Percentiles rank a stretch among this genome's conserved stretches.
phyloP scores from a whole-genome alignment of 257 asterid genomes.

The Scutellaria minor region DNA sequence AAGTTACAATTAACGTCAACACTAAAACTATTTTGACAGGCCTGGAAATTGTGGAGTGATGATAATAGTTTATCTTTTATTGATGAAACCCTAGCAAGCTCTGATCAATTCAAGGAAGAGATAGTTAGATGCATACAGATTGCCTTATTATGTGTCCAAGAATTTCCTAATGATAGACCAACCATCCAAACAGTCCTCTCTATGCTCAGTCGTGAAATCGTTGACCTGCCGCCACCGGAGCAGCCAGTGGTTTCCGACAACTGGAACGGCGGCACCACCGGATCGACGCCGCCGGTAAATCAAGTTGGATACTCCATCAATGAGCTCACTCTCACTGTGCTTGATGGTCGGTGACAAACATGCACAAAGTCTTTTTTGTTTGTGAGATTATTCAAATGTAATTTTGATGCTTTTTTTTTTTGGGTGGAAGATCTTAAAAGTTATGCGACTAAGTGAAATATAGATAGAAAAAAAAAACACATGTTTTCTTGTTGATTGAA shows the following conservation, averaged over 20 bases:
- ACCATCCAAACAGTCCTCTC: constrained; percentile 6
- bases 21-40: background rate
- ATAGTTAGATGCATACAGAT: background rate
- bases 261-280: background rate
- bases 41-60: constrained; percentile 11
- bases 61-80: background rate
- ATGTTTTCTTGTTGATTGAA: no score
- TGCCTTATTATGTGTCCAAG: constrained; percentile 3
- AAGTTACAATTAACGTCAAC: background rate
- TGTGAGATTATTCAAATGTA: no score
- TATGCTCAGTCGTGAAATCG: background rate
- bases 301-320: background rate
- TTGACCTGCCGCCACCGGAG: background rate
- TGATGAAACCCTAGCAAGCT: background rate
- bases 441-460: no score
- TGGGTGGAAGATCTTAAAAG: no score
- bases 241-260: background rate
- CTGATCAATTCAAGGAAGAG: background rate
- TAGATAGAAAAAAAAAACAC: no score
- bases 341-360: background rate
- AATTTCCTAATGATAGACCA: background rate
- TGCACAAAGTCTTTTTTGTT: no score
- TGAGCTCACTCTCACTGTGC: background rate
- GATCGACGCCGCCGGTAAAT: background rate
- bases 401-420: no score